Evolutionary conservation across 345 rosid genomes (phyloP), one percentile per base, ranked within the genome.

Genomic region (Carallia pectinifolia): DNA sequence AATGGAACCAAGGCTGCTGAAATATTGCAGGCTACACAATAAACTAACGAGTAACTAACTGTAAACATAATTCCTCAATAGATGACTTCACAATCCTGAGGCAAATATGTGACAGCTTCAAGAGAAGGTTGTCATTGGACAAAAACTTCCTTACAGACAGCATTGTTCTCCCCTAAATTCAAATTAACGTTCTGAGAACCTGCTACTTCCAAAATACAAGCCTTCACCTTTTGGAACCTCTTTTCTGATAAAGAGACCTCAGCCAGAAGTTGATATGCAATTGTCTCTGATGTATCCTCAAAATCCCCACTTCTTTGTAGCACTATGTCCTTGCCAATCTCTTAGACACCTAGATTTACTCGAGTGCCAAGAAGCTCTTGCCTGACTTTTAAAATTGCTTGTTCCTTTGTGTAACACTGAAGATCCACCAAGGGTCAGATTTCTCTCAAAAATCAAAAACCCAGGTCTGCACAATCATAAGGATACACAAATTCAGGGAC

Each of bases 131-230:
- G 66, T 33, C 31, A 68, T 36, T 7, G 50, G 61, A 71, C 34
- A 15, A 71, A 54, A 58, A 67, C 74, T 56, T 75, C 81, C n/a
- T 23, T 44, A 3, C 64, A 18, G n/a, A 53, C 40, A 53, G 2
- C 44, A 15, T 54, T 34, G 13, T 37, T 38, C 48, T 48, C 55
- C 73, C 39, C 15, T 9, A 13, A 40, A 40, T 13, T 54, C 65
- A 17, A 5, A 1, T 54, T 16, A 1, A 44, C 16, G 64, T 66
- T 33, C 18, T 67, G 67, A 71, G 66, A 75, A 12, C 70, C 68
- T 64, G 71, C 77, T 1, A 16, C 66, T 17, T 62, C 33, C 27
- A 2, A 16, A 48, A 54, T 27, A 54, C 7, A 19, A 27, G 58
- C 30, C 58, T 2, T 7, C 29, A 54, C 58, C 58, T 6, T 10